Base-by-base conservation (phyloP, 2,329 filamentous ascomycete genomes). In the Aspergillus persii region DNA sequence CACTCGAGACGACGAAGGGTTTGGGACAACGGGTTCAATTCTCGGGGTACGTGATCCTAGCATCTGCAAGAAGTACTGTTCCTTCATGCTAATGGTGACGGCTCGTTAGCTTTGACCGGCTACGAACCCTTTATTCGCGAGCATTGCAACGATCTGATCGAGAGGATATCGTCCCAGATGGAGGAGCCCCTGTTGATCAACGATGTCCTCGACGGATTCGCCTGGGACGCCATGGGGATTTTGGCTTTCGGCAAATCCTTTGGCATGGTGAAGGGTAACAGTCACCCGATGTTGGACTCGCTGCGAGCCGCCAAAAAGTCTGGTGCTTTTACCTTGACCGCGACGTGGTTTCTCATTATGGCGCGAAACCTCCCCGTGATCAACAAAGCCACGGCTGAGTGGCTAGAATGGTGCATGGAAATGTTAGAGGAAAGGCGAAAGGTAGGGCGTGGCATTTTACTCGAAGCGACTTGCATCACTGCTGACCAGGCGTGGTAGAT, bases 1-100 rank as follows among this genome's bases (percentile, higher is more conserved):
- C 59, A 61, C 36, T 51, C 53, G 3, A 56, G 33, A 30, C 39
- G 59, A 11, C 50, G 59, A 54, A 31, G 50, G 30, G 15, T 56
- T 15, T 61, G 59, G 59, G 59, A 61, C 52, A 53, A 50, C n/a
- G 59, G 44, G 23, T 61, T 61, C n/a, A 57, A 29, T 39, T 46
- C 56, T 15, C 31, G 44, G 54, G 56, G 59, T 57, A 49, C 39
- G 4, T 31, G 9, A 27, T 6, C 4, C 46, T 12, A n/a, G 36
- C 36, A n/a, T 41, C 7, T 15, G 15, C 46, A 11, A 26, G 11
- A 11, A n/a, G 18, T 23, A 3, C 27, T n/a, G 23, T 11, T 1
- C n/a, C 26, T 27, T 9, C 46, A 26, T 49, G 23, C 27, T 53
- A 23, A 23, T 41, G 31, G 9, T 9, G 8, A 29, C 12, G 31